Conservation (phyloP, 345 rosid species). For the Erucastrum elatum region DNA sequence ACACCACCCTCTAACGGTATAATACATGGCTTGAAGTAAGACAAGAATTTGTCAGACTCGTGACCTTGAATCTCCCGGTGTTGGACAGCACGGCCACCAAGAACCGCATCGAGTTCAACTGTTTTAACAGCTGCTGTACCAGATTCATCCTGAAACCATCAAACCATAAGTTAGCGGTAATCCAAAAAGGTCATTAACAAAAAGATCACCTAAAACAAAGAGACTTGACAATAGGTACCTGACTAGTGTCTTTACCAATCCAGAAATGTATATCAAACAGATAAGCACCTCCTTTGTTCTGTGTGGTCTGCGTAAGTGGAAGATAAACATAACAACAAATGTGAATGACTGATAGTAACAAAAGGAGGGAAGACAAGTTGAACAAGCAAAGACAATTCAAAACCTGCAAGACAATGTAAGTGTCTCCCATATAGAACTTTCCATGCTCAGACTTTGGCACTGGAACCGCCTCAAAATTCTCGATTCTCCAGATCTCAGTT, state of each 20-base stretch:
- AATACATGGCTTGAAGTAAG: constrained; percentile 96
- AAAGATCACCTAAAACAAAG: neutral
- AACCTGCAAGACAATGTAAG: constrained; percentile 93
- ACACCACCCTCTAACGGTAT: constrained; percentile 96
- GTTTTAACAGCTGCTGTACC: constrained; percentile 98
- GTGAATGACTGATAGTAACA: neutral
- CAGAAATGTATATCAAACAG: constrained; percentile 91
- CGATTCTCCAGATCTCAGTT: constrained; percentile 96
- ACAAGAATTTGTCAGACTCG: constrained; percentile 96
- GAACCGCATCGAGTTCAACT: constrained; percentile 88
- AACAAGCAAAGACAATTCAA: neutral
- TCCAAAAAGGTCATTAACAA: too few relatives aligned
- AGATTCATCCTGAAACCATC: constrained; percentile 73
- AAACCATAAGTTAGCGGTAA: neutral
- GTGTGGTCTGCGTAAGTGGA: constrained; percentile 59
- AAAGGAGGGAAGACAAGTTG: neutral
- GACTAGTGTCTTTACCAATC: constrained; percentile 96
- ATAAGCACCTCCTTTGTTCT: constrained; percentile 84
- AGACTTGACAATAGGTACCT: constrained; percentile 49
- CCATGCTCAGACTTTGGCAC: constrained; percentile 88
- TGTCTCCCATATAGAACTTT: constrained; percentile 94
- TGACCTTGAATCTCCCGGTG: constrained; percentile 97
- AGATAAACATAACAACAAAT: constrained; percentile 25
- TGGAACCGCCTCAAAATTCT: constrained; percentile 86
- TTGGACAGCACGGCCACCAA: constrained; percentile 99